phyloP scores from a whole-genome alignment of 805 yeast species.

The Candida bentonensis region DNA sequence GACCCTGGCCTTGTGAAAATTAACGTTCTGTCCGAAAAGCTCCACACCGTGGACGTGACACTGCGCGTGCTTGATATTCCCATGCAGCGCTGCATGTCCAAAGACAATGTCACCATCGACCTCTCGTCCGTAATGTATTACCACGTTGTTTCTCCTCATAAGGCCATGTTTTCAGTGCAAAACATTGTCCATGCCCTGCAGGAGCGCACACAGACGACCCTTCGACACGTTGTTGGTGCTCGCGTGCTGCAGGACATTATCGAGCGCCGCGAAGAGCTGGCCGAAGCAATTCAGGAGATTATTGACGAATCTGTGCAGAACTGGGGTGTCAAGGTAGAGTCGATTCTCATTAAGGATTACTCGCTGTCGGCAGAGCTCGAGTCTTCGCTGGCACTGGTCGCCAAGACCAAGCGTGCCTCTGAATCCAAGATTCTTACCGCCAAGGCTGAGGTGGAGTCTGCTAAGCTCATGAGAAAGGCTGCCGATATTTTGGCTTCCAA shows the following conservation, averaged over 20 bases:
- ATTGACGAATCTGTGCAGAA: conserved; percentile 46
- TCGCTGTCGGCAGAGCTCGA: conserved; percentile 40
- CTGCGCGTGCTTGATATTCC: conserved; percentile 51
- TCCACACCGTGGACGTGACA: conserved; percentile 38
- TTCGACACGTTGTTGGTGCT: conserved; percentile 59
- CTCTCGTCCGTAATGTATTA: conserved; percentile 55
- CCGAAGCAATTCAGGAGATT: conserved; percentile 46
- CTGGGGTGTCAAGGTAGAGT: conserved; percentile 62
- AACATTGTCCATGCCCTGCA: conserved; percentile 40
- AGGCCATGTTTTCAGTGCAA: conserved; percentile 44
- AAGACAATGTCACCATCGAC: conserved; percentile 50
- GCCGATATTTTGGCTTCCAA: conserved; percentile 62
- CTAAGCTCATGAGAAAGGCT: conserved; percentile 64
- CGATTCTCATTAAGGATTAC: conserved; percentile 55
- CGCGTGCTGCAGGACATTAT: conserved; percentile 55
- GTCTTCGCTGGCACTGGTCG: conserved; percentile 53
- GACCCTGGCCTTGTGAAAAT: conserved; percentile 58
- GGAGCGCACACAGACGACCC: conserved; percentile 60
- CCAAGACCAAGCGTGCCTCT: conserved; percentile 63
- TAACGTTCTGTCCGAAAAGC: conserved; percentile 48
- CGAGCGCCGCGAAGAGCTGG: conserved; percentile 59
- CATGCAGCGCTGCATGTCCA: conserved; percentile 55
- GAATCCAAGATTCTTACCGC: conserved; percentile 65
- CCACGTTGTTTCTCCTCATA: conserved; percentile 53
- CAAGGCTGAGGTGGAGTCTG: conserved; percentile 61